Conservation (phyloP, 306 rosid genomes). For the Sesbania bispinosa region DNA sequence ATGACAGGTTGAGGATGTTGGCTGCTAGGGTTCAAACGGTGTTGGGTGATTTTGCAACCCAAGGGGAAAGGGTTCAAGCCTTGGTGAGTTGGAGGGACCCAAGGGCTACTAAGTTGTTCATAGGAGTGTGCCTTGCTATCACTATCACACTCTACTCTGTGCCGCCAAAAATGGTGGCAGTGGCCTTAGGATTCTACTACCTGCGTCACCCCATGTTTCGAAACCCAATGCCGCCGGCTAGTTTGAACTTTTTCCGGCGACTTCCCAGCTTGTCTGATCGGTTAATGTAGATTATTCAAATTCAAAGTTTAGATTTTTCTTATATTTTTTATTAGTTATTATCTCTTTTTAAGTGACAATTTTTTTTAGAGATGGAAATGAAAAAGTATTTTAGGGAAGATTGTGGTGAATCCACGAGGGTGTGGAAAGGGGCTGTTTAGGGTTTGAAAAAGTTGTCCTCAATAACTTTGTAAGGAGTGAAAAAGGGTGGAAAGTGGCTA, state of each 20-base stretch:
- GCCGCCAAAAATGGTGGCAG: slow-evolving; percentile 70
- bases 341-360: background rate
- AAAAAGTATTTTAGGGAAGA: slow-evolving; percentile 6
- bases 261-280: slow-evolving; percentile 89
- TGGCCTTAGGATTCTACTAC: slow-evolving; percentile 74
- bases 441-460: slow-evolving; percentile 45
- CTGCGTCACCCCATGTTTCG: slow-evolving; percentile 54
- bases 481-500: slow-evolving; percentile 39
- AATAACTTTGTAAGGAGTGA: slow-evolving; percentile 39
- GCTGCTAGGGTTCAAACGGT: slow-evolving; percentile 89
- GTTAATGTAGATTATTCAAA: slow-evolving; percentile 54
- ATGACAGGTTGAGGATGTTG: slow-evolving; percentile 75
- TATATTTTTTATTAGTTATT: background rate
- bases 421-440: slow-evolving; percentile 24
- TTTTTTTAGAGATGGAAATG: slow-evolving; percentile 27
- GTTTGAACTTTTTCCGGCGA: slow-evolving; percentile 50
- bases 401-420: slow-evolving; percentile 10
- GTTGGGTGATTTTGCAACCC: slow-evolving; percentile 92
- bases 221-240: slow-evolving; percentile 48
- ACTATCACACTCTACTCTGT: slow-evolving; percentile 38
- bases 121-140: slow-evolving; percentile 33
- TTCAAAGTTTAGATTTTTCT: background rate
- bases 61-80: slow-evolving; percentile 88
- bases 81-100: slow-evolving; percentile 94
- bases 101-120: slow-evolving; percentile 68